Evolutionary conservation across 2,329 filamentous ascomycete species (phyloP), one percentile per base, ranked within the genome.

Genomic region (Claviceps monticola): DNA sequence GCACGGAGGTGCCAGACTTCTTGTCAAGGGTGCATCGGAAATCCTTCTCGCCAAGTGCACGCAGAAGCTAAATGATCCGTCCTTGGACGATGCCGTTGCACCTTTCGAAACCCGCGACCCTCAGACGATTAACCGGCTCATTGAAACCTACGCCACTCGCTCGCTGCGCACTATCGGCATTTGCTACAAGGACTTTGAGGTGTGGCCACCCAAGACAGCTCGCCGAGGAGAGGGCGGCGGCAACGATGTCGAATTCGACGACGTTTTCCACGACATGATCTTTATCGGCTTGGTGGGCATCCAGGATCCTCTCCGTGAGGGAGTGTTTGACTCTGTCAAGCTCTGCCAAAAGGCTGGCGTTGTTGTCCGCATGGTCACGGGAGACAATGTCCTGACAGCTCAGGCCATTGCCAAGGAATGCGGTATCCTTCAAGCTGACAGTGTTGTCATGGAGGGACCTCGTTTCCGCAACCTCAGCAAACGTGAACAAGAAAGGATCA

Each of bases 101-200:
- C 56, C 69, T 0, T 65, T 83, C 55, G 74, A 73, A 11, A 64
- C 70, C 23, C 74, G 78, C 45, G 78, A 82, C 57, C 71, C 71
- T 50, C 68, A 76, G 55, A 74, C 69, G 7, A 64, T 95, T 56
- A 77, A 79, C 57, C 70, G 74, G 21, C 73, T 88, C 47, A 94
- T 95, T 58, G 80, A 83, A 56, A 78, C 75, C 46, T 95, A 95
- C 63, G 89, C 89, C 9, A 80, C 78, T 26, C 78, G 84, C 17
- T 94, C 88, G 7, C 74, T 95, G 36, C 80, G 89, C 56, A 94
- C 89, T 1, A 94, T 95, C 58, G 87, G 83, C 44, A 77, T 95
- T 56, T 74, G 88, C 50, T 94, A 88, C 68, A 84, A 82, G 52
- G 89, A 95, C 59, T 95, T 93, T 58, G 79, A 86, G 23, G 77